Evolutionary conservation across 805 yeast genomes (phyloP), one percentile per base, ranked within the genome.

Genomic region (Yamadazyma philogaea): DNA sequence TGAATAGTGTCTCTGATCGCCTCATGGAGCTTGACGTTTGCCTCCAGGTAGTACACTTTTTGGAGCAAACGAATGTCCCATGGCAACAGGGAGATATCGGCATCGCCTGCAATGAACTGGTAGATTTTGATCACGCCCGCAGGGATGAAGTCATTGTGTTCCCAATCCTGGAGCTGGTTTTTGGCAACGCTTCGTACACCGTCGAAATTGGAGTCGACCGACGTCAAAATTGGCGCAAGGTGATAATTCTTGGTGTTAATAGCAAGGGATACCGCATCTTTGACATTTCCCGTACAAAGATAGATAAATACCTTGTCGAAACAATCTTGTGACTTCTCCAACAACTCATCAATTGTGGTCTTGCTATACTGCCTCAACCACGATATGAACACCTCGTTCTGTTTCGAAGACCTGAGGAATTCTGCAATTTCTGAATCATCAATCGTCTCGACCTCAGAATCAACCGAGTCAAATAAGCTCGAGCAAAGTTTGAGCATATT

Each of bases 151-250:
- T 39, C 41, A 19, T 48, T 42, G 5, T 64, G 63, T 3, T 68
- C 65, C 97, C 97, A 90, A 30, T 75, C 77, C 2, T 66, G 62
- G 18, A 91, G 60, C 61, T 89, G 96, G 26, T 60, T 59, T 6
- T 56, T 49, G 0, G 96, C 90, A 40, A 79, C 67, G 0, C 53
- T 54, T 38, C 70, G 69, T 3, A 84, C 82, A 1, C 72, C 69
- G 1, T 72, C 72, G 50, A 82, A 85, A 51, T 84, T 82, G 0
- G 93, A 81, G 26, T 87, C 95, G 6, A 84, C 58, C 33, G 85
- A 64, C 0, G 96, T 74, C 10, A 91, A 60, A 20, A 87, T 54
- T 0, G 78, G 79, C 0, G 96, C 80, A 15, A 91, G 61, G 58
- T 90, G 96, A 4, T 75, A 63, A 53, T 86, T 85, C 7, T 74